Percentiles rank a stretch among this genome's conserved stretches.
phyloP scores from a whole-genome alignment of 208 protist genomes.

The Leishmania braziliensis region DNA sequence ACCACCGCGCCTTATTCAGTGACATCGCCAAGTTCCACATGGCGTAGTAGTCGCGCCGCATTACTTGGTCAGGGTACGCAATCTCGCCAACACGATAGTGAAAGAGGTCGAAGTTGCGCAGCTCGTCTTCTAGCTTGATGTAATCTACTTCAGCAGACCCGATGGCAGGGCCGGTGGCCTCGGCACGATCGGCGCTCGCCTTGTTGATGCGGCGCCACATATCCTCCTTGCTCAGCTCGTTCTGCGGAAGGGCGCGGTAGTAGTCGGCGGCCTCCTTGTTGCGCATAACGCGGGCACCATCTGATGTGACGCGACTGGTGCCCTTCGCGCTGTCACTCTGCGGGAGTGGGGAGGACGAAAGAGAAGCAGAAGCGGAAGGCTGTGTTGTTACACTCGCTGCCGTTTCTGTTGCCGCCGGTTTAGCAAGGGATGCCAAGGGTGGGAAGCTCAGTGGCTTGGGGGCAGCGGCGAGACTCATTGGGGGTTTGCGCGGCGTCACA shows the following conservation, averaged over 20 bases:
- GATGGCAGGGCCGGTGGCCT: constrained; percentile 31
- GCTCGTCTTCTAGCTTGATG: constrained; percentile 79
- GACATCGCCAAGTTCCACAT: constrained; percentile 86
- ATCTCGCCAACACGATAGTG: constrained; percentile 85
- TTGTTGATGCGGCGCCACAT: constrained; percentile 81
- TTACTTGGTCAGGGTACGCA: constrained; percentile 56
- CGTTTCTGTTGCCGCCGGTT: not conserved
- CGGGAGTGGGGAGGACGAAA: not conserved
- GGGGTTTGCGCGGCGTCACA: constrained; percentile 8
- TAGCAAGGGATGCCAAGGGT: constrained; percentile 4
- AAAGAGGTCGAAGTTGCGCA: constrained; percentile 75
- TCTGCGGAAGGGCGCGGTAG: constrained; percentile 74
- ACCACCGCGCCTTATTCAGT: constrained; percentile 89
- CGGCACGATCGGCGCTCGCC: constrained; percentile 49
- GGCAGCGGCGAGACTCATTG: not conserved
- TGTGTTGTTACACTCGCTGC: not conserved
- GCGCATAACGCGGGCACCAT: constrained; percentile 14
- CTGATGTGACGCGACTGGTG: constrained; percentile 9
- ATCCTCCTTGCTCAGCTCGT: constrained; percentile 84
- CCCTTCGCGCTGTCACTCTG: constrained; percentile 4
- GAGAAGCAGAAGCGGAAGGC: not conserved
- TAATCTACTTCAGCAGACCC: constrained; percentile 77
- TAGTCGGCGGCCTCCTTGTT: constrained; percentile 74
- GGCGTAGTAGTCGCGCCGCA: constrained; percentile 85
- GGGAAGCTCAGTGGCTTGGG: not conserved